These are phyloP conservation scores for Austroboletus eburneus DNA, from an alignment of 768 basidiomycete genomes.

Conservation along the genomic window DNA sequence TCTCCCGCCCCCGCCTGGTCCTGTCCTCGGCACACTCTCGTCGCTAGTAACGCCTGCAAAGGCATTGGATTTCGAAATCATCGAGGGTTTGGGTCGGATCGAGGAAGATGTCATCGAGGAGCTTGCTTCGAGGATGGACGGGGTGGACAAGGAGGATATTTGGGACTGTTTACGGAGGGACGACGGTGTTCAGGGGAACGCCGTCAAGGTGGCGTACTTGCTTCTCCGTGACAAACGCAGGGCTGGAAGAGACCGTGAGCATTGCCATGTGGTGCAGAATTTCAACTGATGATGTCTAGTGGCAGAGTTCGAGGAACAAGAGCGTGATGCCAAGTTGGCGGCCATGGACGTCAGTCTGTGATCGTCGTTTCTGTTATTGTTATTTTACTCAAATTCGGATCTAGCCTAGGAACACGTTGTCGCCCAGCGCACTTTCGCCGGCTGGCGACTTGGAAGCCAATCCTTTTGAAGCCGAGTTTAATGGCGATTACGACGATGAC, in stretches of 20 bases:
- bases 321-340: conserved; percentile 75
- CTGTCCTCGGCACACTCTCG: conserved; percentile 69
- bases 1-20: conserved; percentile 72
- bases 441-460: conserved; percentile 65
- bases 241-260: conserved; percentile 80
- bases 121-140: conserved; percentile 64
- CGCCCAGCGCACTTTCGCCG: conserved; percentile 64
- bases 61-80: conserved; percentile 72
- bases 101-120: conserved; percentile 91
- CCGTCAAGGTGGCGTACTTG: conserved; percentile 96
- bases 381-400: neutral
- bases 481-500: conserved; percentile 40
- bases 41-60: conserved; percentile 68
- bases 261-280: neutral
- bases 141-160: conserved; percentile 78
- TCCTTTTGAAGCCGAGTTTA: conserved; percentile 77
- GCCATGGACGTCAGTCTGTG: conserved; percentile 68
- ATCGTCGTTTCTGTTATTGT: conserved; percentile 18
- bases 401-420: conserved; percentile 68
- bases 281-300: conserved; percentile 39
- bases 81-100: conserved; percentile 88
- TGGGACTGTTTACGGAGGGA: conserved; percentile 82
- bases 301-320: conserved; percentile 78
- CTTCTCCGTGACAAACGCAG: conserved; percentile 85
- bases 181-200: conserved; percentile 84